Percentiles rank a stretch among this genome's conserved stretches.
Conservation (phyloP, 2,329 filamentous ascomycete genomes). For the Stromatinia cepivora region DNA sequence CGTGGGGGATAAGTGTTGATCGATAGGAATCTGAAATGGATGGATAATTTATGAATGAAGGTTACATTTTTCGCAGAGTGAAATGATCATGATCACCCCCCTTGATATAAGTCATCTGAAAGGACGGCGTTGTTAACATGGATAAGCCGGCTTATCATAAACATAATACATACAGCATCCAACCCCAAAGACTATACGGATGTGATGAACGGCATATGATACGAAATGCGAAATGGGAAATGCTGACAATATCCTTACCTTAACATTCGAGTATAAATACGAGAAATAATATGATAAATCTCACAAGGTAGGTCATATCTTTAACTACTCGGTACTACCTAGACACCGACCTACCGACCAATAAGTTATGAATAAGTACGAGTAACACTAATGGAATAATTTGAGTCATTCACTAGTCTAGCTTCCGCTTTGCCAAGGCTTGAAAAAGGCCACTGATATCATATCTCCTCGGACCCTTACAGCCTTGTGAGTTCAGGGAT, state of each 20-base stretch:
- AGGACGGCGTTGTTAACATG: neutral
- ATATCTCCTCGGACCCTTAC: constrained; percentile 10
- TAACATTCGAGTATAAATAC: neutral
- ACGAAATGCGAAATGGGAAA: neutral
- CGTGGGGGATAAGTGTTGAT: neutral
- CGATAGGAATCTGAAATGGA: neutral
- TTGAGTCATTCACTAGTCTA: neutral
- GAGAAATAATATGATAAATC: neutral
- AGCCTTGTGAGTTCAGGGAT: neutral
- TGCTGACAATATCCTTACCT: neutral
- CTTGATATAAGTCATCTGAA: neutral
- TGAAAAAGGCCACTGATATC: neutral
- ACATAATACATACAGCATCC: neutral
- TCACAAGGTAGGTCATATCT: neutral
- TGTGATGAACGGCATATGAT: neutral
- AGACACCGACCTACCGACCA: neutral
- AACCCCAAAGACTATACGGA: neutral
- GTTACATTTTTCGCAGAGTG: neutral
- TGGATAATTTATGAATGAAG: neutral
- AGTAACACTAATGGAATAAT: neutral
- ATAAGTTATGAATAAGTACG: neutral
- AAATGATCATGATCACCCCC: neutral
- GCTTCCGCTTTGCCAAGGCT: constrained; percentile 9
- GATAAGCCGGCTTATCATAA: neutral
- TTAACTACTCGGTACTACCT: neutral